Evolutionary conservation across 2,329 filamentous ascomycete species (phyloP).

Genomic region (Trichoderma hamatum): DNA sequence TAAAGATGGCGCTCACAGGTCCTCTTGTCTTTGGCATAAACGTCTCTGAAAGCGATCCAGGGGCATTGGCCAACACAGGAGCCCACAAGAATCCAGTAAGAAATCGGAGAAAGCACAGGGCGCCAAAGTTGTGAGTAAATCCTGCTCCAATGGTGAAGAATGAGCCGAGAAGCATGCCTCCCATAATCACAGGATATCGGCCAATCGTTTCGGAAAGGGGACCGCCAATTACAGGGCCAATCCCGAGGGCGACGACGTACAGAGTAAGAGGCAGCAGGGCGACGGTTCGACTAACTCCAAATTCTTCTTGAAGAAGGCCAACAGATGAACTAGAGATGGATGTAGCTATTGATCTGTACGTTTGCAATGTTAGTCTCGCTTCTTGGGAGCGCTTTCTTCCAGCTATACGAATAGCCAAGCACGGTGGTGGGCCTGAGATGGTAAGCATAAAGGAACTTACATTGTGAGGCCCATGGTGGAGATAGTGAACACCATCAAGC

Average conservation of each 20-base stretch:
- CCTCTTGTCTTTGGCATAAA: constrained; percentile 49
- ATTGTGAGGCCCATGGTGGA: constrained; percentile 46
- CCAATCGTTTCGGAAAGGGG: constrained; percentile 63
- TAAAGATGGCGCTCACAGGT: constrained; percentile 48
- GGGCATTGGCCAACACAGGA: constrained; percentile 53
- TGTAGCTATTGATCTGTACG: constrained; percentile 52
- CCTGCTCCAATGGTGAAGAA: constrained; percentile 61
- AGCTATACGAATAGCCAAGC: neutral
- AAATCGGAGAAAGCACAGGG: constrained; percentile 58
- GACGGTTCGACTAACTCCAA: constrained; percentile 56
- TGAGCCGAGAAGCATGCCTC: constrained; percentile 50
- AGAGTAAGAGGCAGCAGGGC: constrained; percentile 62
- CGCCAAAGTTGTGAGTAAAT: constrained; percentile 53
- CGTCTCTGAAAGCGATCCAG: constrained; percentile 55
- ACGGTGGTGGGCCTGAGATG: neutral
- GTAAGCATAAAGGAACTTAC: constrained; percentile 37
- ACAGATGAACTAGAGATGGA: constrained; percentile 57
- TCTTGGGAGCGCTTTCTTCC: neutral
- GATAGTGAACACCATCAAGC: constrained; percentile 43
- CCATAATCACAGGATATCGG: constrained; percentile 55
- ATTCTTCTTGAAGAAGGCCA: constrained; percentile 52
- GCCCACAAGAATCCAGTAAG: constrained; percentile 56
- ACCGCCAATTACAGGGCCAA: constrained; percentile 62
- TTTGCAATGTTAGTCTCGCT: constrained; percentile 2
- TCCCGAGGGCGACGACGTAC: constrained; percentile 62